These are phyloP conservation scores for Blumeria hordei DNA, from an alignment of 2,329 filamentous ascomycete genomes.

Conservation along the genomic window DNA sequence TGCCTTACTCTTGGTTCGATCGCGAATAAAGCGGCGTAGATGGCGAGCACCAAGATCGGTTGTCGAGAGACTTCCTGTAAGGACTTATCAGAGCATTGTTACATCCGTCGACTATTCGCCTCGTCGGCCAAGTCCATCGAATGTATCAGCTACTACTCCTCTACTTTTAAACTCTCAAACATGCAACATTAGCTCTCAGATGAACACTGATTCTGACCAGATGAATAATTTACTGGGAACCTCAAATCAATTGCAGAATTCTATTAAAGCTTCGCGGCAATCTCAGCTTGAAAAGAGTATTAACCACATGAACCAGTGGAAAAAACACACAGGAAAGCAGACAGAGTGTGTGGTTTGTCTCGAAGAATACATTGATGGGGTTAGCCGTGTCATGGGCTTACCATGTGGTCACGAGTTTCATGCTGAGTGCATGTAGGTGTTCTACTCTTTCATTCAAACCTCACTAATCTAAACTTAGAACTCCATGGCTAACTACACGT, in stretches of 20 bases:
- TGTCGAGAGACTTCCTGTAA: slow-evolving; percentile 79
- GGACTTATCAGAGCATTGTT: slow-evolving; percentile 75
- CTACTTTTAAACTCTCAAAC: slow-evolving; percentile 37
- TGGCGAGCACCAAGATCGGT: slow-evolving; percentile 97
- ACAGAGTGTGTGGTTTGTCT: slow-evolving; percentile 90
- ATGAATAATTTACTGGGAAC: slow-evolving; percentile 22
- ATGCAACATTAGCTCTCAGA: slow-evolving; percentile 37
- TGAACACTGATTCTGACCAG: slow-evolving; percentile 34
- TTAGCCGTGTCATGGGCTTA: slow-evolving; percentile 87
- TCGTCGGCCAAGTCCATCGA: slow-evolving; percentile 35
- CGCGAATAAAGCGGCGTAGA: slow-evolving; percentile 64
- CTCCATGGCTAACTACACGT: slow-evolving; percentile 86
- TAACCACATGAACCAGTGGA: slow-evolving; percentile 29
- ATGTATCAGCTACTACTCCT: slow-evolving; percentile 53
- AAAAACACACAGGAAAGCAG: slow-evolving; percentile 40
- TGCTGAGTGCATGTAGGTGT: slow-evolving; percentile 85
- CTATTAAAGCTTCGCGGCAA: slow-evolving; percentile 6
- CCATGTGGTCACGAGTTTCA: slow-evolving; percentile 97
- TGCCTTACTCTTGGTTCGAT: slow-evolving; percentile 62
- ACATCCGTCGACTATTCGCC: slow-evolving; percentile 30
- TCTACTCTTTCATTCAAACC: background rate
- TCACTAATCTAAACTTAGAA: slow-evolving; percentile 26
- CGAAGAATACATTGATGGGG: slow-evolving; percentile 86
- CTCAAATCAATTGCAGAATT: slow-evolving; percentile 14
- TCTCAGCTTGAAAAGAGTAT: slow-evolving; percentile 24